Base-by-base conservation (phyloP, 2,329 filamentous ascomycete species). In the Colletotrichum somersetense region DNA sequence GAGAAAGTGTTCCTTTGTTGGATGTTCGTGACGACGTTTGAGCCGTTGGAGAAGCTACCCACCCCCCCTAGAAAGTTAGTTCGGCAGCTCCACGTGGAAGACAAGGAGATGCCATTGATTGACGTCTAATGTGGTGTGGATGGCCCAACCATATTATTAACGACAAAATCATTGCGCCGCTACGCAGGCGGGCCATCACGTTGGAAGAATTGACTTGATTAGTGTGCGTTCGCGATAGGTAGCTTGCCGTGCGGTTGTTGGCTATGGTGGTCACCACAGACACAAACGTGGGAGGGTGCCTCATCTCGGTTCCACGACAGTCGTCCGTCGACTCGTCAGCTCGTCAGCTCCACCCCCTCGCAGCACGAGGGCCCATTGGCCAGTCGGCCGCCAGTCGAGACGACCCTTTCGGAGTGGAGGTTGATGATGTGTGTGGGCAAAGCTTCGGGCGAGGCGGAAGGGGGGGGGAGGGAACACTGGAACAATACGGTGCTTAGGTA, bases 21-120 rank as follows among this genome's bases (percentile, higher is more conserved):
- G 26, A 61, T 33, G 11, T 35, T 48, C 40, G 33, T 48, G 42
- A 12, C 18, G 10, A 40, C 35, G 11, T 46, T 33, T n/a, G 38
- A 56, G 52, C 42, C n/a, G 42, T 63, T 58, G 57, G 26, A 50
- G 30, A 66, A 58, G 64, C 65, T 52, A 55, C 26, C 33, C 26
- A 30, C 16, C 16, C 3, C 7, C 7, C 5, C 46, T 48, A 50
- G 58, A 68, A 59, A 65, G 53, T 40, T 69, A 69, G 58, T 59
- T 35, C 57, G 44, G 48, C 23, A 26, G 48, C 48, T 64, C 69
- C 69, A 72, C 69, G 69, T 72, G 69, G 69, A 40, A 69, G 38
- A 69, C 69, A 72, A 69, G 69, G 66, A 72, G 59, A 64, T 61
- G 53, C 46, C 40, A 35, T 44, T 38, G 46, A 69, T 48, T 35